phyloP scores from a whole-genome alignment of 352 stramenopile genomes.

The Phytophthora sp. region DNA sequence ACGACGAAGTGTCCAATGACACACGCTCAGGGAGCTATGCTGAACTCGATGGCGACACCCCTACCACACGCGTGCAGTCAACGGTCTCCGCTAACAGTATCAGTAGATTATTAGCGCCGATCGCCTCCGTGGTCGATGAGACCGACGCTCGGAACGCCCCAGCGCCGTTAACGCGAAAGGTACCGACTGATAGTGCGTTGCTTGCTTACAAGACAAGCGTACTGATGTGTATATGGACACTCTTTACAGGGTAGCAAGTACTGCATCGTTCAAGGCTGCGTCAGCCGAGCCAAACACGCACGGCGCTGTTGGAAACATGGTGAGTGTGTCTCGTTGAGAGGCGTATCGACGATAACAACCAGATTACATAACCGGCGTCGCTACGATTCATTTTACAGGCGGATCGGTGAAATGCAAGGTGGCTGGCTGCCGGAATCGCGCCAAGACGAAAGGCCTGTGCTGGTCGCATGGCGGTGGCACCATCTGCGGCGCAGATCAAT shows the following conservation, averaged over 20 bases:
- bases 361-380: neutral
- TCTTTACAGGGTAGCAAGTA: slow-evolving; percentile 51
- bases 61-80: slow-evolving; percentile 13
- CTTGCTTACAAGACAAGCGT: neutral
- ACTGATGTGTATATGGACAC: neutral
- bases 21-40: slow-evolving; percentile 5
- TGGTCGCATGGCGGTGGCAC: slow-evolving; percentile 68
- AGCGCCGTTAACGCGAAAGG: slow-evolving; percentile 21
- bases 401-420: slow-evolving; percentile 66
- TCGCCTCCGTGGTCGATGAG: slow-evolving; percentile 3
- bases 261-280: slow-evolving; percentile 55
- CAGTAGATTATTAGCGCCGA: slow-evolving; percentile 14
- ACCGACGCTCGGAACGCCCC: slow-evolving; percentile 20
- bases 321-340: slow-evolving; percentile 1
- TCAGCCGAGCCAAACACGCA: slow-evolving; percentile 55
- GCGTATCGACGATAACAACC: neutral
- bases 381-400: neutral
- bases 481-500: slow-evolving; percentile 42
- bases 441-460: slow-evolving; percentile 64
- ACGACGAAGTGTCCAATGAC: neutral
- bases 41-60: slow-evolving; percentile 1
- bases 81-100: slow-evolving; percentile 13
- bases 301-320: slow-evolving; percentile 62
- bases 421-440: slow-evolving; percentile 50
- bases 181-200: too few species aligned